Base-by-base conservation (phyloP, 2,329 filamentous ascomycete species). In the Pestalotiopsis sp. region DNA sequence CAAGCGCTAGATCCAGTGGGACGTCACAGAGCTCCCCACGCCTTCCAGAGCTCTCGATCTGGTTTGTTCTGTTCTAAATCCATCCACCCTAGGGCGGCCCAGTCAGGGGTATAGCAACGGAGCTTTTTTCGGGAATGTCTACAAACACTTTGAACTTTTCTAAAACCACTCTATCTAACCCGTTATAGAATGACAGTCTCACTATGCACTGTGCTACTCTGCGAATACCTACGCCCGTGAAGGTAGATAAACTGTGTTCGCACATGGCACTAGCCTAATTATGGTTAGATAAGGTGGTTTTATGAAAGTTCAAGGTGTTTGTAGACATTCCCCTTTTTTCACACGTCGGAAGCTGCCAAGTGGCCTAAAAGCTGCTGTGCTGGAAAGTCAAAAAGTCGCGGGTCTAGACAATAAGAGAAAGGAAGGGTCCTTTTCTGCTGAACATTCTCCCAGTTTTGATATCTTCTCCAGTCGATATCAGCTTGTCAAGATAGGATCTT, bases 331-430 rank as follows among this genome's bases (percentile, higher is more conserved):
- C 20, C 20, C 59, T 36, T 62, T 17, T 59, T 64, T 49, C 49
- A 23, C 45, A 17, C 14, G 39, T 38, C 52, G 36, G 64, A 66
- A 66, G 17, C 31, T 66, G 64, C 64, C 64, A 66, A 66, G 64
- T 66, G 64, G 64, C 64, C 64, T 66, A 56, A 66, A 66, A 66
- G 56, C 64, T 66, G 31, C 64, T 66, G 64, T 25, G 64, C 49
- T n/a, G 31, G 45, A 66, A 66, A 66, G 41, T 66, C 41, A 25
- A 56, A 62, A 62, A 20, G 25, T 38, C n/a, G n/a, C 27, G 38
- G 36, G 45, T 23, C 45, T 52, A 52, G 45, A n/a, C 45, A 52
- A 52, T 52, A 52, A n/a, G 45, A 52, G 45, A 52, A 52, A 62
- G 56, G 13, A 36, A 62, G 27, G 57, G 57, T 59, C 57, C 23